Base-by-base conservation (phyloP, 2,329 filamentous ascomycete genomes). In the Fusarium chuoi region DNA sequence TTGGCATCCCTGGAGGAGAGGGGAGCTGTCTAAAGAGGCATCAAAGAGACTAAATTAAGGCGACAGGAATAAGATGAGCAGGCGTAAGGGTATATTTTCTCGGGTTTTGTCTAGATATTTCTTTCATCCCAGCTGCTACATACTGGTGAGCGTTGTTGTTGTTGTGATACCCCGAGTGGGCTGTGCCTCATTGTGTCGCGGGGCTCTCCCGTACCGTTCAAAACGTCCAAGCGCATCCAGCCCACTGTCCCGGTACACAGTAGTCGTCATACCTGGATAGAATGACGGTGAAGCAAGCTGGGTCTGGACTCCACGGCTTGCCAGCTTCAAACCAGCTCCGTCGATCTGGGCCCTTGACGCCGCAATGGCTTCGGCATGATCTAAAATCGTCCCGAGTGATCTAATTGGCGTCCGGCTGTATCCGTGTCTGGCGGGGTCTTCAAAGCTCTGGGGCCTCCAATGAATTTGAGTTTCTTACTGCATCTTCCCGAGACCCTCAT, bases 391-490 rank as follows among this genome's bases (percentile, higher is more conserved):
- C 41, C 35, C 36, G 36, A 38, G 15, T 22, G 30, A 28, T 26
- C 49, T 41, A 14, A 48, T 42, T 62, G 48, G 56, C 42, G 26
- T n/a, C 17, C 62, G 62, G 49, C 54, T 36, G 36, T 44, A 30
- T 60, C 45, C 62, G 52, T 35, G 30, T n/a, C 7, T 18, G 24
- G 41, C n/a, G 10, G 24, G 22, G 38, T 38, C 24, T 26, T 24
- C 11, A 10, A 26, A 57, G 62, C 36, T 52, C 24, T n/a, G 22
- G 30, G 33, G 45, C n/a, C 26, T 51, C 33, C 17, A 35, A 24
- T 20, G 22, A 13, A 18, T 30, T 48, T 39, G 35, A 54, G 63
- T 48, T 62, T 24, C 6, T 42, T 36, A 9, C 35, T 54, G 46
- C 15, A 36, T 48, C n/a, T 17, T 14, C 11, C 22, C 14, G 15